phyloP scores from a whole-genome alignment of 148 eudicot genomes.

The Amaranthus hypochondriacus region DNA sequence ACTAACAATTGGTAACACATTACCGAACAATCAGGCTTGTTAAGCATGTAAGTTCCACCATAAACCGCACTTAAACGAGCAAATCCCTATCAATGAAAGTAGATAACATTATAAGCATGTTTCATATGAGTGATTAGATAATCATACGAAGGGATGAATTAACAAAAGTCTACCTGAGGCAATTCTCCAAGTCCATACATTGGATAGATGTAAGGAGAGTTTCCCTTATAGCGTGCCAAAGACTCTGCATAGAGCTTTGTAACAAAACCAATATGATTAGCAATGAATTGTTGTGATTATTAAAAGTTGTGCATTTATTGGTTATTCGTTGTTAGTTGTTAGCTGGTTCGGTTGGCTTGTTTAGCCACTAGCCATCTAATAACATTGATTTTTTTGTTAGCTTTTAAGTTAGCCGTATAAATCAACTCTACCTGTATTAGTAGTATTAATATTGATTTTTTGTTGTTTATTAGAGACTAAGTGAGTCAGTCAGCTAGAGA shows the following conservation, averaged over 20 bases:
- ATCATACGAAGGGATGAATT: neutral
- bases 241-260: constrained; percentile 73
- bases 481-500: too few relatives aligned
- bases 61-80: constrained; percentile 88
- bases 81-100: constrained; percentile 46
- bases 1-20: constrained; percentile 1
- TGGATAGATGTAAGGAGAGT: constrained; percentile 95
- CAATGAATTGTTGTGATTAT: neutral
- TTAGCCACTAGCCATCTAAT: too few relatives aligned
- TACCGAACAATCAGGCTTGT: constrained; percentile 73
- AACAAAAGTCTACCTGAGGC: constrained; percentile 48
- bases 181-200: constrained; percentile 90
- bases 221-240: constrained; percentile 81
- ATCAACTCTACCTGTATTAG: too few relatives aligned
- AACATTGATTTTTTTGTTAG: too few relatives aligned
- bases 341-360: too few relatives aligned
- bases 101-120: neutral
- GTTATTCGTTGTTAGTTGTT: too few relatives aligned
- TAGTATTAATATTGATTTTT: too few relatives aligned
- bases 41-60: constrained; percentile 90
- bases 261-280: constrained; percentile 17
- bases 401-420: too few relatives aligned
- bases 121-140: neutral
- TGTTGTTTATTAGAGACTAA: too few relatives aligned
- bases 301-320: too few relatives aligned